Base-by-base conservation (phyloP, 441 rosid genomes). In the Kokia cookei region DNA sequence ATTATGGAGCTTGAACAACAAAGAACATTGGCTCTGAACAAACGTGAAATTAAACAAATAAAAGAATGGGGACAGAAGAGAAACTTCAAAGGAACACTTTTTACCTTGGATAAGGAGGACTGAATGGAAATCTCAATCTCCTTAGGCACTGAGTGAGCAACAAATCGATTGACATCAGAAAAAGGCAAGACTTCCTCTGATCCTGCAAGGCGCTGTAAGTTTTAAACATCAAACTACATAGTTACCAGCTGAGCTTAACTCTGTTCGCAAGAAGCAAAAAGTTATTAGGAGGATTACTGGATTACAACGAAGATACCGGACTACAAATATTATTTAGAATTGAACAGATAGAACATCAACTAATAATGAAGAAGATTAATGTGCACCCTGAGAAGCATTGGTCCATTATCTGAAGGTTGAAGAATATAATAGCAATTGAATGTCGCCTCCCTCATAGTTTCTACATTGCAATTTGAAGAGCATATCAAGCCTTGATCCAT, bases 371-470 rank as follows among this genome's bases (percentile, higher is more conserved):
- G 69, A n/a, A 65, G 75, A 68, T 71, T 59, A 71, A 50, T 7
- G 51, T 72, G 84, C 79, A 92, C 98, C 94, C 94, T 89, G 66
- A 94, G 91, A 86, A 94, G 91, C 97, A 94, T 89, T 8, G 90
- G 93, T 68, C 98, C 96, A 78, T 85, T 83, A 32, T 86, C 89
- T 75, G 97, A 94, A 53, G 98, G 96, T 80, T 86, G 96, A 82
- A 94, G 98, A 73, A 92, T 80, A 81, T 92, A 94, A 76, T 84
- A 92, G 80, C 95, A 94, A 60, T 75, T 82, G 80, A 92, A 88
- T 45, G 84, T 73, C 59, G 85, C 87, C 67, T 78, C 80, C 77
- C 40, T 78, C 95, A 80, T 86, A 50, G 95, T 83, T 76, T 92
- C 90, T 72, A 85, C 19, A 80, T 89, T 88, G 81, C 90, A 84